Evolutionary conservation across 2,329 filamentous ascomycete genomes (phyloP), one percentile per base, ranked within the genome.

Genomic region (Colletotrichum plurivorum): DNA sequence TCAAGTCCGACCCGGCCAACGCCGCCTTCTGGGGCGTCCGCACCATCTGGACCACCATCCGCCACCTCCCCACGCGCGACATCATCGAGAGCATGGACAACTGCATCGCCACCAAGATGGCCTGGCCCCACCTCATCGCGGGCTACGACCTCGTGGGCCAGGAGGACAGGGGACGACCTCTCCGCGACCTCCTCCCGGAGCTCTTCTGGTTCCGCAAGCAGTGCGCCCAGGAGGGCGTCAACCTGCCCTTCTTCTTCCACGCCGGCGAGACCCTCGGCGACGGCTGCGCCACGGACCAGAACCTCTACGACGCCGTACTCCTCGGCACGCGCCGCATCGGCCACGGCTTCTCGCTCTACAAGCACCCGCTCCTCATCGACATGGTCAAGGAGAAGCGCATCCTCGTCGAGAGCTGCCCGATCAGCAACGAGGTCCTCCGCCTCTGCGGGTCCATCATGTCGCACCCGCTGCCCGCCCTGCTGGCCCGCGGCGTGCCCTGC

Each of bases 221-320:
- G 72, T 96, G 93, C 78, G 88, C 87, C 1, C 85, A 92, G 75
- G 89, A 92, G 75, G 88, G 87, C 5, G 86, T 96, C 27, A 87
- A 93, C 56, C 90, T 97, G 20, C 94, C 94, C 1, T 95, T 97
- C 83, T 95, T 95, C 84, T 94, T 97, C 83, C 93, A 96, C 78
- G 93, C 94, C 0, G 94, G 93, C 72, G 93, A 96, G 80, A 92
- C 88, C 46, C 87, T 95, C 1, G 93, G 92, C 55, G 58, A 62
- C 51, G 71, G 71, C 55, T 53, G 53, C 43, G 62, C 60, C 20
- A 65, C 63, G 48, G 69, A 72, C 45, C 84, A 89, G 71, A 93
- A 94, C 75, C 85, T 94, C 8, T 93, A 93, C 77, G 93, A 97
- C 78, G 93, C 93, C 0, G 85, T 97, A 16, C 83, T 96, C 10